phyloP scores from a whole-genome alignment of 2,329 filamentous ascomycete genomes.

The Aspergillus glaucus region DNA sequence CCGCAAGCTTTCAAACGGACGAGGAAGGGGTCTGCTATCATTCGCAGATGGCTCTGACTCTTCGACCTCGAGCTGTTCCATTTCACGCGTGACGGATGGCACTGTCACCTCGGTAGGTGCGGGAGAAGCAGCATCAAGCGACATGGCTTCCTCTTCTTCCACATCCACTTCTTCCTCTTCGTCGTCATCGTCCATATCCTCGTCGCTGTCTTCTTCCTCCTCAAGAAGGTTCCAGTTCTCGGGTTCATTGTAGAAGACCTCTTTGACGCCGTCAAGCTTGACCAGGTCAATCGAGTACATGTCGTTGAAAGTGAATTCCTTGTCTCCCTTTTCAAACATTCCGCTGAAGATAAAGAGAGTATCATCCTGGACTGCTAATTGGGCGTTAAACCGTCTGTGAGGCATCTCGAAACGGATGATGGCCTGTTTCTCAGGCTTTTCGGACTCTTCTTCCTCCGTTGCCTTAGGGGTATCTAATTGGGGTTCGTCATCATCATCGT shows the following conservation, averaged over 20 bases:
- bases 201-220: conserved; percentile 54
- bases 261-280: conserved; percentile 88
- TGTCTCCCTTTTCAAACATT: conserved; percentile 89
- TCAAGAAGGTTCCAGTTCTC: conserved; percentile 71
- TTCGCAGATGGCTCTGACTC: conserved; percentile 47
- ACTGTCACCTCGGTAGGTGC: conserved; percentile 32
- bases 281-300: conserved; percentile 89
- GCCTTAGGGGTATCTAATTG: conserved; percentile 42
- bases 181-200: conserved; percentile 40
- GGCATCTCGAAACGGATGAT: conserved; percentile 74
- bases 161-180: conserved; percentile 38
- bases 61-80: conserved; percentile 34
- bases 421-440: conserved; percentile 51
- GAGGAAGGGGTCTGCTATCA: conserved; percentile 67
- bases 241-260: conserved; percentile 79
- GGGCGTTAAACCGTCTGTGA: conserved; percentile 83
- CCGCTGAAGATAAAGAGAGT: conserved; percentile 91
- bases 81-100: conserved; percentile 28
- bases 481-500: conserved; percentile 40
- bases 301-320: conserved; percentile 94
- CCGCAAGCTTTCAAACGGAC: conserved; percentile 82
- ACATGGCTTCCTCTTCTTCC: conserved; percentile 43
- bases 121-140: conserved; percentile 31
- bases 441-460: conserved; percentile 49
- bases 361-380: conserved; percentile 85